These are phyloP conservation scores for Aegilops longissima DNA, from an alignment of 176 grass and related monocot species.

Conservation along the genomic window DNA sequence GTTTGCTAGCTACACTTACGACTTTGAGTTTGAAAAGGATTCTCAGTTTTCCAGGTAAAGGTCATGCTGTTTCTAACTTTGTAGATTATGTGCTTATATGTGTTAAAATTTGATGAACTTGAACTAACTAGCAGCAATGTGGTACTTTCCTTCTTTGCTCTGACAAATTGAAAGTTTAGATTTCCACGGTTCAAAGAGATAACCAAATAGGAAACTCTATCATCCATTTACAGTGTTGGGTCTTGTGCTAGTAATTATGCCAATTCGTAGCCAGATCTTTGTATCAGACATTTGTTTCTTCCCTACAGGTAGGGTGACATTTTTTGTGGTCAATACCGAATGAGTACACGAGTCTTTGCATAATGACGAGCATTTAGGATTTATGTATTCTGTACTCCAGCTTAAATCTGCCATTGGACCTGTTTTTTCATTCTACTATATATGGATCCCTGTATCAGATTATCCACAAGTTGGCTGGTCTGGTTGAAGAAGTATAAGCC, in stretches of 20 bases:
- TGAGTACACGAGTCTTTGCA: background rate
- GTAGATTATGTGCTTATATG: constrained; percentile 29
- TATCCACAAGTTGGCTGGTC: constrained; percentile 8
- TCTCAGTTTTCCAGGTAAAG: constrained; percentile 82
- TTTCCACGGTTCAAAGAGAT: background rate
- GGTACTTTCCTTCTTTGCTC: background rate
- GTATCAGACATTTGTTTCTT: background rate
- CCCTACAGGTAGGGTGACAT: background rate
- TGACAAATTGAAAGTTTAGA: constrained; percentile 4
- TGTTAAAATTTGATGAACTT: background rate
- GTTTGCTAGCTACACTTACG: constrained; percentile 91
- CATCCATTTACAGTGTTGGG: background rate
- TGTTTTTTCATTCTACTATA: background rate
- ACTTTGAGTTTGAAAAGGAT: constrained; percentile 82
- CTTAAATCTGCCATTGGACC: background rate
- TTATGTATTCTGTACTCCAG: constrained; percentile 5
- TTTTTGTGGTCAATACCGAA: constrained; percentile 4
- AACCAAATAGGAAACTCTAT: background rate
- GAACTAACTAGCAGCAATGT: constrained; percentile 5
- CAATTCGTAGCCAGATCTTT: background rate
- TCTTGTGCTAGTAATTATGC: background rate
- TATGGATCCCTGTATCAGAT: background rate
- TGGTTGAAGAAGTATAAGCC: background rate
- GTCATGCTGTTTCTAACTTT: constrained; percentile 6
- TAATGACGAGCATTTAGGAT: background rate